Conservation (phyloP, 257 asterid species). For the Capsicum chinense region DNA sequence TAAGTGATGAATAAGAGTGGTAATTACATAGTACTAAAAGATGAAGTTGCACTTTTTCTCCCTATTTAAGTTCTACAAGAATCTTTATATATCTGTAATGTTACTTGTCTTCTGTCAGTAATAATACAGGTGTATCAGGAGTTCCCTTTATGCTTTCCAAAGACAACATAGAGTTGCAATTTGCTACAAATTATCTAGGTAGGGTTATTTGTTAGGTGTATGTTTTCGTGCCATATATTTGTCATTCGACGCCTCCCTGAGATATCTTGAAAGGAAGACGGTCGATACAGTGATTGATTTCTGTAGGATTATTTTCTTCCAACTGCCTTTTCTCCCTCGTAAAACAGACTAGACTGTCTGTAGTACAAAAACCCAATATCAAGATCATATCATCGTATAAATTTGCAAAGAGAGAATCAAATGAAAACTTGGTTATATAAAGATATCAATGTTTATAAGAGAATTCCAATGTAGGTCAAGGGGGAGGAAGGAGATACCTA, state of each 20-base stretch:
- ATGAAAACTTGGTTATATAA: no score
- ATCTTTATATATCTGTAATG: background rate
- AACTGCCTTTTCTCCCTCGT: background rate
- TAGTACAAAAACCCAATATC: no score
- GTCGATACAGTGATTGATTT: background rate
- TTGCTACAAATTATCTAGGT: slow-evolving; percentile 90
- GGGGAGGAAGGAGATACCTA: no score
- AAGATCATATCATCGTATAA: no score
- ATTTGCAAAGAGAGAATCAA: no score
- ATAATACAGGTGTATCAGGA: slow-evolving; percentile 82
- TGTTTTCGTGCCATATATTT: background rate
- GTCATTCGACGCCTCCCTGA: background rate
- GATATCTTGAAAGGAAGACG: background rate
- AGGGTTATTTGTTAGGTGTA: slow-evolving; percentile 17
- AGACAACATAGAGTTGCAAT: slow-evolving; percentile 79
- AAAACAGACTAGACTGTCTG: no score
- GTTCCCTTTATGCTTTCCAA: slow-evolving; percentile 67
- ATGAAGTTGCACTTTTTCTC: background rate
- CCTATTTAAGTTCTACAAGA: background rate
- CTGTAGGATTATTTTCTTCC: background rate
- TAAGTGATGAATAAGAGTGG: slow-evolving; percentile 36
- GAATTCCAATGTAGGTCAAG: no score
- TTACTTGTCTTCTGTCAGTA: slow-evolving; percentile 48
- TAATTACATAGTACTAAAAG: background rate
- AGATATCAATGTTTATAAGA: no score